A percentile compares a stretch with the other conserved stretches of the same genome.
phyloP scores from a whole-genome alignment of 2,329 filamentous ascomycete genomes.

The Grosmannia penicillata region DNA sequence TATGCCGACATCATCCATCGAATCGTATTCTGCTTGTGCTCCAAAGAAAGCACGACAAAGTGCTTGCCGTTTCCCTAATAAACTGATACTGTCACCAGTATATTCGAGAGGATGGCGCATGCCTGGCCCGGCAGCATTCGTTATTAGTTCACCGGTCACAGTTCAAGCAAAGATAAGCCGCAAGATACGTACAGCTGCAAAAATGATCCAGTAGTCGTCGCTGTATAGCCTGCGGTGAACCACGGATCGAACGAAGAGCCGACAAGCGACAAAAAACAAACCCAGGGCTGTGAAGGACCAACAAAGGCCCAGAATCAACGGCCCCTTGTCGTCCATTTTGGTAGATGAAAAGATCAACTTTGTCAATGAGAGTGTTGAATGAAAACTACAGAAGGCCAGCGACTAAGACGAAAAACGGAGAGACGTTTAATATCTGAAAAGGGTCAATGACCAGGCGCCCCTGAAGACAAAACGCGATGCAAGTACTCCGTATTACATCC shows the following conservation, averaged over 20 bases:
- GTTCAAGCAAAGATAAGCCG: not conserved
- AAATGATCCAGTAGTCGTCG: slow-evolving; percentile 1
- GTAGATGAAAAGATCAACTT: not conserved
- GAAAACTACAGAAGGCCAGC: too few relatives aligned
- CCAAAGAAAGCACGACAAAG: not conserved
- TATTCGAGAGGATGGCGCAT: not conserved
- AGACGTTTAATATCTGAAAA: too few relatives aligned
- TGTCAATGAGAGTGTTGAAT: not conserved
- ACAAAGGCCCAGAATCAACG: not conserved
- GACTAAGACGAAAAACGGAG: not conserved
- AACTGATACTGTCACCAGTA: not conserved
- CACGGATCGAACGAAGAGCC: not conserved
- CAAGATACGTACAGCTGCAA: not conserved
- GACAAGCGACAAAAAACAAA: not conserved
- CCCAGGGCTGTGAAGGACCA: not conserved
- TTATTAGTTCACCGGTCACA: not conserved
- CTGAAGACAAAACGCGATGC: too few relatives aligned
- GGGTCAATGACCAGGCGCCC: too few relatives aligned
- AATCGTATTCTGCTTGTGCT: slow-evolving; percentile 1
- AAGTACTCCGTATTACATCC: too few relatives aligned
- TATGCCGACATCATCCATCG: not conserved
- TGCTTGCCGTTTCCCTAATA: slow-evolving; percentile 1
- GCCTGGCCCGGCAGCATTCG: not conserved
- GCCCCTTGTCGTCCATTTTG: not conserved
- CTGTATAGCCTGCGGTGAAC: not conserved